Conservation (phyloP, 1,284 basidiomycete species). For the Trichosporon faecale region DNA sequence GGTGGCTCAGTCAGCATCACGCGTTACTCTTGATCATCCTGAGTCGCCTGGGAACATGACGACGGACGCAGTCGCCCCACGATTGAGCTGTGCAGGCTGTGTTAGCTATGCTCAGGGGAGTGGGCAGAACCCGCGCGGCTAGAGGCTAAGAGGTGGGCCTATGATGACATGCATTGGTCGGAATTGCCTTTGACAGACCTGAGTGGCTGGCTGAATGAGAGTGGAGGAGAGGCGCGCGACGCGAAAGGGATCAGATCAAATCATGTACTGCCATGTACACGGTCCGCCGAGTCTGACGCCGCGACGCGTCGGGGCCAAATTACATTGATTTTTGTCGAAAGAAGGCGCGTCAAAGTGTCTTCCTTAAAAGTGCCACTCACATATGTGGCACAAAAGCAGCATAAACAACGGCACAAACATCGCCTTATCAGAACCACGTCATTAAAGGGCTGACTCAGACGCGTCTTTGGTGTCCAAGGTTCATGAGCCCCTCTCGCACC, state of each 20-base stretch:
- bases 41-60: neutral
- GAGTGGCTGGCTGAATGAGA: constrained; percentile 6
- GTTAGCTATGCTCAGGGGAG: neutral
- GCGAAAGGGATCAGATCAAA: neutral
- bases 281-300: neutral
- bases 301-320: neutral
- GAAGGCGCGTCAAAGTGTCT: neutral
- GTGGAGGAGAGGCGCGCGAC: constrained; percentile 1
- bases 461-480: neutral
- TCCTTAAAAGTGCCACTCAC: neutral
- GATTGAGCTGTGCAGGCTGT: neutral
- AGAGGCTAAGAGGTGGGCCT: neutral
- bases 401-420: neutral
- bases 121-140: neutral
- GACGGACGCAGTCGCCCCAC: neutral
- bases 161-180: constrained; percentile 4
- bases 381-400: neutral
- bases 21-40: neutral
- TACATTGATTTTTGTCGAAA: constrained; percentile 6
- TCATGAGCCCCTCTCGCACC: neutral
- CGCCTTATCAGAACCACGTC: neutral
- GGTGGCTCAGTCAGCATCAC: neutral
- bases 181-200: neutral
- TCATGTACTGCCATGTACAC: neutral
- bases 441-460: neutral